Base-by-base conservation (phyloP, 2,329 filamentous ascomycete species). In the Botrytis sinoallii region DNA sequence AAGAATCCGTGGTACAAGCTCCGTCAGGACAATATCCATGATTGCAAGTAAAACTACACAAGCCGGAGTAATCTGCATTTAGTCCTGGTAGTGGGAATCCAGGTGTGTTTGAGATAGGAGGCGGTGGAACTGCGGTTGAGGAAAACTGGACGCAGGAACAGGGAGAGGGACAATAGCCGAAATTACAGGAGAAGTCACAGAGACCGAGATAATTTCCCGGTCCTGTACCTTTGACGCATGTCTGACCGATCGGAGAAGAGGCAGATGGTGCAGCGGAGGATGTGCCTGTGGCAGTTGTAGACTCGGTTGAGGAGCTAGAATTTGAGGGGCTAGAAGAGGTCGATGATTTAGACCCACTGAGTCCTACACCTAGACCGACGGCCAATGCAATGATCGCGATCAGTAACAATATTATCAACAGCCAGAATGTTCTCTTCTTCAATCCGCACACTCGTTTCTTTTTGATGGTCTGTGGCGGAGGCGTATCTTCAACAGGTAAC, bases 31-130 rank as follows among this genome's bases (percentile, higher is more conserved):
- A 74, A 74, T 86, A 86, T 0, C 84, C 85, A 76, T 85, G 83
- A 74, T 82, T 83, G 60, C 85, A 86, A 8, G 83, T 81, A 75
- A 82, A 87, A 73, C 82, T 85, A 74, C 85, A 86, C 12, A 87
- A 80, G 0, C 84, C 85, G 42, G 81, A 75, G 75, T 86, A 87
- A 5, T 80, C 78, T 1, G 82, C 80, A 46, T 79, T 78, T 40
- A 81, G 75, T 1, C 82, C 82, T 0, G 79, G 73, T 0, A 81
- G 68, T 4, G 84, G 83, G 48, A 81, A 83, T 0, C 83, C 83
- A 7, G 79, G 67, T 0, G 77, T 76, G 0, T 81, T 81, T n/a
- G 79, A 82, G 18, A 73, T 71, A 20, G 79, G 75, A 5, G 76
- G 77, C 25, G 74, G 73, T 1, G 77, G 71, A 5, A 77, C 70